Percentiles rank a stretch among this genome's conserved stretches.
These are phyloP conservation scores for Inga laurina DNA, from an alignment of 306 rosid species.

Conservation along the genomic window DNA sequence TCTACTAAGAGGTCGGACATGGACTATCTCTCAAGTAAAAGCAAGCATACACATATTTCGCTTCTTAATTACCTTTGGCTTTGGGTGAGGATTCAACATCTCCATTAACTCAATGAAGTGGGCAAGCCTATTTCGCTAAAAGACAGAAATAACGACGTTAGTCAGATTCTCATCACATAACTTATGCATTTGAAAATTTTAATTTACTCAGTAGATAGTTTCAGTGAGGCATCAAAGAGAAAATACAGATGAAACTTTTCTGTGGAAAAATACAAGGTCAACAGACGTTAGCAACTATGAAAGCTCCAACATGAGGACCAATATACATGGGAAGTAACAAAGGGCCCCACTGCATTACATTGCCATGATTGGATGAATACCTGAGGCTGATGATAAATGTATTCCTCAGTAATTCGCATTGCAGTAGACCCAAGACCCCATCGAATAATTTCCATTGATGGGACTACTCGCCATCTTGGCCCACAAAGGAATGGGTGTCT, in stretches of 20 bases:
- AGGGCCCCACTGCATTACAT: slow-evolving; percentile 14
- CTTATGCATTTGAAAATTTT: slow-evolving; percentile 6
- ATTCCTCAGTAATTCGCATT: slow-evolving; percentile 85
- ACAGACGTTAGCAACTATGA: slow-evolving; percentile 8
- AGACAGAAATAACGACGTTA: slow-evolving; percentile 33
- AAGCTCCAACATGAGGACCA: slow-evolving; percentile 19
- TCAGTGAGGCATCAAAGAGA: neutral
- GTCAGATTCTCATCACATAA: slow-evolving; percentile 11
- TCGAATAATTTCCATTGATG: slow-evolving; percentile 84
- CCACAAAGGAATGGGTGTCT: slow-evolving; percentile 98
- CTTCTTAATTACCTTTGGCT: slow-evolving; percentile 69
- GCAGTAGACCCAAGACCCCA: slow-evolving; percentile 99
- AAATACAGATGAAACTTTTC: slow-evolving; percentile 11
- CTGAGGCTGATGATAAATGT: slow-evolving; percentile 91
- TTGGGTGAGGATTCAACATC: slow-evolving; percentile 89
- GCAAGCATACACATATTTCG: neutral
- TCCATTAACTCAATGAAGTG: slow-evolving; percentile 93
- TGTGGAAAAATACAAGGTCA: slow-evolving; percentile 19
- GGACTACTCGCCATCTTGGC: slow-evolving; percentile 94
- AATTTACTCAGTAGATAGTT: slow-evolving; percentile 15
- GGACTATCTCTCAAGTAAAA: neutral
- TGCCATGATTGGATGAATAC: slow-evolving; percentile 44
- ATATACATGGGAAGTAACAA: slow-evolving; percentile 20
- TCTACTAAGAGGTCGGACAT: neutral
- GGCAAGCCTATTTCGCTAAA: slow-evolving; percentile 80